phyloP scores from a whole-genome alignment of 176 grass and related monocot species.

The Aegilops umbellulata region DNA sequence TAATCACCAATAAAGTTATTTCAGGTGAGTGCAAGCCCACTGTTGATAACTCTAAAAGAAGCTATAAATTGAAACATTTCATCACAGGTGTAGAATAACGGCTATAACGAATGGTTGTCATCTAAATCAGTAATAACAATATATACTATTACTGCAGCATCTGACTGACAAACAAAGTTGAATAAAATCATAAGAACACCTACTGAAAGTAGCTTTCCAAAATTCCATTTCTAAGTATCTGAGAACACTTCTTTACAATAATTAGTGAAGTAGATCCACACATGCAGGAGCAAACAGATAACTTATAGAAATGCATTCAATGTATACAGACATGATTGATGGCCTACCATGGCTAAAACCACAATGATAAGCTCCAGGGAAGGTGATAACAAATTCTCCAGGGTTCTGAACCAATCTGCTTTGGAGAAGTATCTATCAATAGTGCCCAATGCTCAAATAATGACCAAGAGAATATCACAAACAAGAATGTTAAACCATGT shows the following conservation, averaged over 20 bases:
- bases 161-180: neutral
- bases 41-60: neutral
- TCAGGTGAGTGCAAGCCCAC: neutral
- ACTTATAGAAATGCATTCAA: neutral
- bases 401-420: conserved; percentile 99
- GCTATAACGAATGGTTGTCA: neutral
- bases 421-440: conserved; percentile 55
- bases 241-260: conserved; percentile 32
- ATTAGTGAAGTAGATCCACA: neutral
- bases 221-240: conserved; percentile 15
- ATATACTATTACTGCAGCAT: neutral
- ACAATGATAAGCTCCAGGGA: conserved; percentile 99
- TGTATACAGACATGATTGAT: conserved; percentile 36
- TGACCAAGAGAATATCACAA: conserved; percentile 24
- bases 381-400: conserved; percentile 99
- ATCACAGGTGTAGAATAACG: conserved; percentile 18
- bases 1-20: neutral
- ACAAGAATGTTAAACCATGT: conserved; percentile 33
- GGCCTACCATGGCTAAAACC: conserved; percentile 93
- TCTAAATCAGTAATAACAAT: conserved; percentile 1
- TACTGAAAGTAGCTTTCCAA: neutral
- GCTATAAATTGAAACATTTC: neutral
- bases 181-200: conserved; percentile 3
- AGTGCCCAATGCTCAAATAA: conserved; percentile 49
- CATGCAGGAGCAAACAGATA: conserved; percentile 36